These are phyloP conservation scores for Calonectria fujianensis DNA, from an alignment of 2,329 filamentous ascomycete genomes.

Conservation along the genomic window DNA sequence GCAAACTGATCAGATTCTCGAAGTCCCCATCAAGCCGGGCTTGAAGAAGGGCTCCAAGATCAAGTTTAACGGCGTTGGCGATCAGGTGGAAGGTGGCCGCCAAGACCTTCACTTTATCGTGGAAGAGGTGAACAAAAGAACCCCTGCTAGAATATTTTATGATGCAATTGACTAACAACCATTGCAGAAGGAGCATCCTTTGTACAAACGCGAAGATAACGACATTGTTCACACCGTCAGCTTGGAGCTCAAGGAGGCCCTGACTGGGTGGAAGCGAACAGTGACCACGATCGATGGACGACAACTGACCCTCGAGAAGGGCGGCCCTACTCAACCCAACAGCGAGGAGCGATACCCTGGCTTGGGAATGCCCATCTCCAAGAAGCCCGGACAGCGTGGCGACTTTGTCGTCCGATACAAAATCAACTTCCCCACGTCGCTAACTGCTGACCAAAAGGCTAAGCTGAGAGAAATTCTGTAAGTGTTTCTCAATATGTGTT, in stretches of 20 bases:
- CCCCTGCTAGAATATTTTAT: not conserved
- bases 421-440: slow-evolving; percentile 89
- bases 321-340: slow-evolving; percentile 89
- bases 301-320: slow-evolving; percentile 85
- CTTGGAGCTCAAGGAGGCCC: slow-evolving; percentile 91
- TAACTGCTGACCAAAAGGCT: slow-evolving; percentile 87
- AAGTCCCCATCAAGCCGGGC: slow-evolving; percentile 96
- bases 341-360: slow-evolving; percentile 88
- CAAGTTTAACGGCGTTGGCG: slow-evolving; percentile 97
- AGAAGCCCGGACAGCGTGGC: slow-evolving; percentile 88
- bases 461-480: slow-evolving; percentile 86
- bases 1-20: slow-evolving; percentile 91
- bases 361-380: slow-evolving; percentile 95
- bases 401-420: slow-evolving; percentile 94
- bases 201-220: slow-evolving; percentile 91
- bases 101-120: slow-evolving; percentile 97
- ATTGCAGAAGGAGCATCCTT: slow-evolving; percentile 86
- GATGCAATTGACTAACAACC: slow-evolving; percentile 62
- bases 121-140: slow-evolving; percentile 83
- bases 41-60: slow-evolving; percentile 98
- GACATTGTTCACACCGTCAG: slow-evolving; percentile 87
- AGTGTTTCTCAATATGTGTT: slow-evolving; percentile 41
- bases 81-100: slow-evolving; percentile 96
- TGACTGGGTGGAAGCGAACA: slow-evolving; percentile 95
- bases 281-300: slow-evolving; percentile 95